phyloP scores from a whole-genome alignment of 306 rosid genomes.

The Chamaecrista fasciculata region DNA sequence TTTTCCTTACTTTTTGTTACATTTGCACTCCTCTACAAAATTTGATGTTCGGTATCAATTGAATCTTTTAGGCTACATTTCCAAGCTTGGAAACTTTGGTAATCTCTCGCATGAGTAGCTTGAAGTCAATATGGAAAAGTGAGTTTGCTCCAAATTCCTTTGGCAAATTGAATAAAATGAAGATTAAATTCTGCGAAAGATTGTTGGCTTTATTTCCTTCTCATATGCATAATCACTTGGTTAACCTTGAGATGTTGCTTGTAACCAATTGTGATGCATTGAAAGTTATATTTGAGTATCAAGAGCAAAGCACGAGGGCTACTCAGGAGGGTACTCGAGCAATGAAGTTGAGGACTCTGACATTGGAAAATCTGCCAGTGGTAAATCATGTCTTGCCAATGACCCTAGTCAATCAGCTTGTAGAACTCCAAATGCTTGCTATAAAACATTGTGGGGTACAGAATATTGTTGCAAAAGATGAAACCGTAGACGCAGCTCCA shows the following conservation, averaged over 20 bases:
- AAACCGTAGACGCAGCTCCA: background rate
- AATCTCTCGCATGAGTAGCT: background rate
- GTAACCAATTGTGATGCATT: background rate
- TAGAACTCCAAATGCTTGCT: conserved; percentile 2
- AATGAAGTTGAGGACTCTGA: background rate
- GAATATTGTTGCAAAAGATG: background rate
- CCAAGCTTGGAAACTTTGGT: background rate
- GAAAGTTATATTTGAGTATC: background rate
- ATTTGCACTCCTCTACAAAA: too few species aligned
- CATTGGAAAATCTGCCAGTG: background rate
- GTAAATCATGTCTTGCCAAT: conserved; percentile 9
- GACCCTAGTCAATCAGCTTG: background rate
- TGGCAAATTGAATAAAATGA: background rate
- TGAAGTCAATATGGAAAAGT: conserved; percentile 13
- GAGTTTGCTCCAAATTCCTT: background rate
- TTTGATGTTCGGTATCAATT: background rate
- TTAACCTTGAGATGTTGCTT: background rate
- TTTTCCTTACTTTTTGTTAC: too few species aligned
- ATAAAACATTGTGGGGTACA: background rate
- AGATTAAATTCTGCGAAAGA: background rate
- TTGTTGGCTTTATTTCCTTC: background rate
- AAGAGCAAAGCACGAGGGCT: background rate
- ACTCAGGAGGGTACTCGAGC: background rate
- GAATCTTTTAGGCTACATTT: background rate
- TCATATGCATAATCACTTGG: background rate